Conservation (phyloP, 73 alveolate species). For the Paramecium caudatum region DNA sequence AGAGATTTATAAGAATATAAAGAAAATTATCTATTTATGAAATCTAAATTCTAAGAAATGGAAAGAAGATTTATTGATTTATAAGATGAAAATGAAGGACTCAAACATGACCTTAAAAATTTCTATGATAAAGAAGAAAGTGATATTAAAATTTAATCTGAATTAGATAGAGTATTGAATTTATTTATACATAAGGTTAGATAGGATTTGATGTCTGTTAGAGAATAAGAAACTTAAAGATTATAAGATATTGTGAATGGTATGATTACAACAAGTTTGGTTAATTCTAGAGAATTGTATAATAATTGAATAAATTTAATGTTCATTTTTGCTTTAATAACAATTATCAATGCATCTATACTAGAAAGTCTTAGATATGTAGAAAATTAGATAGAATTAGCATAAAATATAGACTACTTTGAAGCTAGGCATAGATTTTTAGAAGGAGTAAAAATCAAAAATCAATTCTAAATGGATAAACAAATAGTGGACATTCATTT, state of each 20-base stretch:
- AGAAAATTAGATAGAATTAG: slow-evolving; percentile 41
- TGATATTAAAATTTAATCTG: slow-evolving; percentile 56
- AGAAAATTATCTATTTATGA: background rate
- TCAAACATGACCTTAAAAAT: background rate
- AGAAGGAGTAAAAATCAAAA: slow-evolving; percentile 4
- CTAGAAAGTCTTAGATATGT: background rate
- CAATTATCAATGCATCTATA: too few species aligned
- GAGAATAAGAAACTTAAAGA: slow-evolving; percentile 49
- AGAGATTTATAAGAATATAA: background rate
- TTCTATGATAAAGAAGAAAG: slow-evolving; percentile 55
- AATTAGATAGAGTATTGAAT: slow-evolving; percentile 49
- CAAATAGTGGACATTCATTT: background rate
- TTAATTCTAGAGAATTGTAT: slow-evolving; percentile 55
- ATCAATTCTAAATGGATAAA: background rate
- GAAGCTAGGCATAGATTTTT: slow-evolving; percentile 58
- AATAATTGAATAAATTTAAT: too few species aligned
- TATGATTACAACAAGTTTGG: slow-evolving; percentile 36
- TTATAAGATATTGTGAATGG: slow-evolving; percentile 40
- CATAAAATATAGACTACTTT: slow-evolving; percentile 34
- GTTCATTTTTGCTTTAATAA: too few species aligned
- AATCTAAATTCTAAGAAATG: background rate
- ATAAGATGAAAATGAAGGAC: background rate
- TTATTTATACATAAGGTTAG: slow-evolving; percentile 16
- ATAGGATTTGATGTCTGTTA: slow-evolving; percentile 58
- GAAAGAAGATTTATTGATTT: background rate